A percentile compares a stretch with the other conserved stretches of the same genome.
Conservation (phyloP, 805 yeast genomes). For the Danielia reshetovae region DNA sequence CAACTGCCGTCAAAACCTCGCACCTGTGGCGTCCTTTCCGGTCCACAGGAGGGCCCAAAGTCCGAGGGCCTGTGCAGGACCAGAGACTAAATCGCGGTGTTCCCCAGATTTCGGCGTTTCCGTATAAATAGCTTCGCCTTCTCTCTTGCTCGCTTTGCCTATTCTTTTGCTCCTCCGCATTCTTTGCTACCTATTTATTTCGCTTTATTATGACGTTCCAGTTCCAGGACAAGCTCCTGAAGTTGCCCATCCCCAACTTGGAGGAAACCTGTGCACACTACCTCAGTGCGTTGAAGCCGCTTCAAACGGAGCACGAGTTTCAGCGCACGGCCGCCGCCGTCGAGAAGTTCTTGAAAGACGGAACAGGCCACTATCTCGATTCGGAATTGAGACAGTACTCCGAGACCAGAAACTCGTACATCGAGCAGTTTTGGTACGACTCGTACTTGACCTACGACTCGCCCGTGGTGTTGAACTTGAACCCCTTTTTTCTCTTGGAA, state of each 20-base stretch:
- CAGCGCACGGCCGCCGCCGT: conserved; percentile 57
- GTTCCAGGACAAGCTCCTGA: conserved; percentile 53
- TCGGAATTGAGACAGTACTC: conserved; percentile 59
- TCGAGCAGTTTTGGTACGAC: conserved; percentile 94
- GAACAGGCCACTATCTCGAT: conserved; percentile 57
- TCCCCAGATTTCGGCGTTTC: conserved; percentile 18
- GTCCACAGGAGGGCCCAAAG: conserved; percentile 1
- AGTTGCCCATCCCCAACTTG: conserved; percentile 79
- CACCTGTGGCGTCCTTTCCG: no score
- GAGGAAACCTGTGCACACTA: conserved; percentile 64
- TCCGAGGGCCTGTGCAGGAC: conserved; percentile 5
- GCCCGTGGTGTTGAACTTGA: conserved; percentile 86
- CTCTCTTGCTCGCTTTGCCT: not conserved
- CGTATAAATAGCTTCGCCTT: conserved; percentile 2
- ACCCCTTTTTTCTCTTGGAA: conserved; percentile 85
- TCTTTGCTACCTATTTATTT: not conserved
- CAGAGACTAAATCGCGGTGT: not conserved
- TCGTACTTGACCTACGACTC: conserved; percentile 83
- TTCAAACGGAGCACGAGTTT: conserved; percentile 77
- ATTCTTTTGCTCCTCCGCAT: not conserved
- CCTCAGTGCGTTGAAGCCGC: conserved; percentile 64
- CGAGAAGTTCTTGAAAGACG: conserved; percentile 46
- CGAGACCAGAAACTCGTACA: conserved; percentile 67
- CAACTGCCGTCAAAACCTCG: no score
- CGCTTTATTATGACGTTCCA: conserved; percentile 53